These are phyloP conservation scores for Fusarium coffeatum DNA, from an alignment of 2,329 filamentous ascomycete genomes.

Conservation along the genomic window DNA sequence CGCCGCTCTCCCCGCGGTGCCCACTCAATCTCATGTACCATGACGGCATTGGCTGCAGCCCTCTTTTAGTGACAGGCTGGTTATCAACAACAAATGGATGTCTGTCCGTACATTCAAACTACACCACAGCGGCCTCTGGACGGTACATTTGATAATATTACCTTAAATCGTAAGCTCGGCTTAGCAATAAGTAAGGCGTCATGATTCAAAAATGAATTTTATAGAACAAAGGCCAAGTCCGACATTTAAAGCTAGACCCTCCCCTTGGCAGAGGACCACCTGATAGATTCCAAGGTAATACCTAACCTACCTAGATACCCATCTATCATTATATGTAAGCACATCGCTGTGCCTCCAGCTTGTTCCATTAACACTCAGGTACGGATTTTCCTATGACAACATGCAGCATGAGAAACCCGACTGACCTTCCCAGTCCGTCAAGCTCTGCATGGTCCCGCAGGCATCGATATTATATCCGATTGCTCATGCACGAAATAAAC, in stretches of 20 bases:
- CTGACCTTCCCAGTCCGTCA: background rate
- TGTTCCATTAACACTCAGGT: background rate
- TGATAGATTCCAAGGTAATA: background rate
- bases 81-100: constrained; percentile 10
- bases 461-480: constrained; percentile 5
- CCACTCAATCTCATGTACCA: constrained; percentile 34
- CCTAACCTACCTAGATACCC: background rate
- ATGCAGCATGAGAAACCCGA: background rate
- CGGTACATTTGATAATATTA: background rate
- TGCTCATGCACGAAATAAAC: background rate
- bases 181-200: background rate
- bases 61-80: constrained; percentile 18
- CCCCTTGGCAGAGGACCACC: background rate
- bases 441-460: constrained; percentile 8
- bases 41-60: constrained; percentile 38
- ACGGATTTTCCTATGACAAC: background rate
- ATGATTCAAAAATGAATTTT: background rate
- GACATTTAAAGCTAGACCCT: background rate
- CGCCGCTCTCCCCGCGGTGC: constrained; percentile 36
- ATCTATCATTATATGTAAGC: constrained; percentile 5
- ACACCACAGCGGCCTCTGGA: background rate
- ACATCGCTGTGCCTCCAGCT: background rate
- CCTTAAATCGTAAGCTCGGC: background rate
- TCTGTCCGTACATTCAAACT: background rate
- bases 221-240: background rate